Percentiles rank a stretch among this genome's conserved stretches.
Conservation (phyloP, 2,329 filamentous ascomycete genomes). For the Fusarium duplospermum region DNA sequence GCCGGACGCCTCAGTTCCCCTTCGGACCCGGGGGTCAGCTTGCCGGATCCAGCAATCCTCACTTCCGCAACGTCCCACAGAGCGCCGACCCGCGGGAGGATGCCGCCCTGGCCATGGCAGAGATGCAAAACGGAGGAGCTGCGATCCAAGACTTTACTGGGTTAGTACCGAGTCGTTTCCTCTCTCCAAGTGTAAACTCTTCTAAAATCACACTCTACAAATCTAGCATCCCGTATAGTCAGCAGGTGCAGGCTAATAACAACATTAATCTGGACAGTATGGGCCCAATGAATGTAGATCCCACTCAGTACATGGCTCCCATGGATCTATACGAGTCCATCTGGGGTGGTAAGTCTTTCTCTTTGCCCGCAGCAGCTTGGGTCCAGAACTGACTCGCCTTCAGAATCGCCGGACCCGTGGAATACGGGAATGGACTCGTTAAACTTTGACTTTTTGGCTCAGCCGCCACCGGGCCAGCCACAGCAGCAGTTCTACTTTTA, state of each 20-base stretch:
- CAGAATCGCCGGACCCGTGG: slow-evolving; percentile 70
- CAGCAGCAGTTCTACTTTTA: slow-evolving; percentile 70
- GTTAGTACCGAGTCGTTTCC: slow-evolving; percentile 40
- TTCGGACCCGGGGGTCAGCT: slow-evolving; percentile 41
- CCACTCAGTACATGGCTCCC: slow-evolving; percentile 70
- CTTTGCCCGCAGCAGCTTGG: not conserved
- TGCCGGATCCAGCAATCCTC: slow-evolving; percentile 37
- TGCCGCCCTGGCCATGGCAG: slow-evolving; percentile 73
- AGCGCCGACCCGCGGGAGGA: slow-evolving; percentile 67
- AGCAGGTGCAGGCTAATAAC: slow-evolving; percentile 50
- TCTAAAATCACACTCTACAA: slow-evolving; percentile 31
- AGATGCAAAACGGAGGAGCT: slow-evolving; percentile 68
- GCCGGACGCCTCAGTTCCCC: slow-evolving; percentile 54
- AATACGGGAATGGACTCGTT: slow-evolving; percentile 66
- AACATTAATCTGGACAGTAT: slow-evolving; percentile 57
- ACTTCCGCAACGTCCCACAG: slow-evolving; percentile 44
- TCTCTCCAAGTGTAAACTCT: not conserved
- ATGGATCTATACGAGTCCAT: slow-evolving; percentile 77
- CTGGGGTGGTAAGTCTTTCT: slow-evolving; percentile 68
- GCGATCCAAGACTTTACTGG: slow-evolving; percentile 59
- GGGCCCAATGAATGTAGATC: slow-evolving; percentile 64
- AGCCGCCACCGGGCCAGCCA: slow-evolving; percentile 68
- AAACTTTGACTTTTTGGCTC: slow-evolving; percentile 71
- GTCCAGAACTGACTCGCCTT: slow-evolving; percentile 27
- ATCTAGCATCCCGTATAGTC: slow-evolving; percentile 51